These are phyloP conservation scores for Claviceps purpurea DNA, from an alignment of 2,329 filamentous ascomycete genomes.

Conservation along the genomic window DNA sequence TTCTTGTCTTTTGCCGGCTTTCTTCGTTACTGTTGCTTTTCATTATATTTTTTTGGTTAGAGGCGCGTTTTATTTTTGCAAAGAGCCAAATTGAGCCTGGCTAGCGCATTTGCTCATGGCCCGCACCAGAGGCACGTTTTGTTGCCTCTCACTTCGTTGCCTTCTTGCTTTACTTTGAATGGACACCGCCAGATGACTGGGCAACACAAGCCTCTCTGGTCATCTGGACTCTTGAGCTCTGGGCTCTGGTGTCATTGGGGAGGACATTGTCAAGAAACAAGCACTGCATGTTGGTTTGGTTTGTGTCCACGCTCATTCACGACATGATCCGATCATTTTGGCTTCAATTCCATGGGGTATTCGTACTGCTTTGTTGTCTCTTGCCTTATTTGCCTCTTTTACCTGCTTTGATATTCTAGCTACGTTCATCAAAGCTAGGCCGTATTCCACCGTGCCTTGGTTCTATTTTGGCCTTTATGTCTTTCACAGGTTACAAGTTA, in stretches of 20 bases:
- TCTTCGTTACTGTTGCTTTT: not conserved
- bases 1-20: not conserved
- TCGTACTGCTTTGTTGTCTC: not conserved
- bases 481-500: too few species aligned
- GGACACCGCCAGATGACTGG: conserved; percentile 1
- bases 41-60: conserved; percentile 3
- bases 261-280: not conserved
- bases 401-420: not conserved
- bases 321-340: conserved; percentile 1
- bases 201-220: not conserved
- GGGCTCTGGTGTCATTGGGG: not conserved
- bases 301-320: not conserved
- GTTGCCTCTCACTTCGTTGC: not conserved
- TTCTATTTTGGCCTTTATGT: too few species aligned
- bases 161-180: not conserved
- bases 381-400: not conserved
- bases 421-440: too few species aligned
- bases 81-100: not conserved
- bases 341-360: not conserved
- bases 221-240: not conserved
- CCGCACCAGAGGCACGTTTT: not conserved
- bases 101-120: not conserved
- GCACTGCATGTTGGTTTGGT: not conserved
- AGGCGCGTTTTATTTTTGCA: conserved; percentile 2
- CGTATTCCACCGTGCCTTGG: too few species aligned